Percentiles rank a stretch among this genome's conserved stretches.
These are phyloP conservation scores for Chlamydomonas schloesseri DNA, from an alignment of 139 green algal genomes.

Conservation along the genomic window DNA sequence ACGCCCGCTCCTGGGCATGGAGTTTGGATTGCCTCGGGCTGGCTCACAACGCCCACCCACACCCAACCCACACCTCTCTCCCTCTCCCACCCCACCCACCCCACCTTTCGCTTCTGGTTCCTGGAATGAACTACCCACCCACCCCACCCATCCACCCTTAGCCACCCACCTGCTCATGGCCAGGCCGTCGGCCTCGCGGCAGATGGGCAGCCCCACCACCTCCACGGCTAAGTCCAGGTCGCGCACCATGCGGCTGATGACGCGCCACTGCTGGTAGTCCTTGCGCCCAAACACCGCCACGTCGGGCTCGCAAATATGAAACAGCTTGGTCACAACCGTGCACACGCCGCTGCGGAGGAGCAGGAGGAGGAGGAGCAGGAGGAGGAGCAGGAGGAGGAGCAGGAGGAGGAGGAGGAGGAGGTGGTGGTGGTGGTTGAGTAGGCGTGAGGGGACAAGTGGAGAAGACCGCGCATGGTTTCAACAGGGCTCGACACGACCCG, in stretches of 20 bases:
- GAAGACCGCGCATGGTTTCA: too few relatives aligned
- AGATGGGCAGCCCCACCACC: slow-evolving; percentile 90
- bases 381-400: too few relatives aligned
- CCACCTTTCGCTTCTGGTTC: not conserved
- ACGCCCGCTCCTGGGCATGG: too few relatives aligned
- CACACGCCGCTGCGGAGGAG: slow-evolving; percentile 81
- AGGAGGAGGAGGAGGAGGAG: too few relatives aligned
- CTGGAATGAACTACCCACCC: not conserved
- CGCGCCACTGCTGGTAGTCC: slow-evolving; percentile 97
- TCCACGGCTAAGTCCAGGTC: slow-evolving; percentile 94
- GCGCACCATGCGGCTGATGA: slow-evolving; percentile 81
- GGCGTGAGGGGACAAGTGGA: too few relatives aligned
- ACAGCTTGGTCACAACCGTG: slow-evolving; percentile 97
- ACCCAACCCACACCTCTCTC: too few relatives aligned
- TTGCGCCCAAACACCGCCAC: slow-evolving; percentile 96
- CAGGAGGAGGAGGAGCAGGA: too few relatives aligned
- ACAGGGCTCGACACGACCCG: too few relatives aligned
- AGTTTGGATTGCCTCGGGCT: too few relatives aligned
- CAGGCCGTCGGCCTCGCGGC: slow-evolving; percentile 91
- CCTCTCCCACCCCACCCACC: too few relatives aligned
- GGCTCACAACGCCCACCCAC: too few relatives aligned
- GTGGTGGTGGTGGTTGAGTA: too few relatives aligned
- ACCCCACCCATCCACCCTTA: not conserved
- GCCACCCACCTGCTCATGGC: slow-evolving; percentile 91
- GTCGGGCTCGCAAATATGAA: slow-evolving; percentile 97